These are phyloP conservation scores for Holtermanniella nyarrowii DNA, from an alignment of 768 basidiomycete species.

Conservation along the genomic window DNA sequence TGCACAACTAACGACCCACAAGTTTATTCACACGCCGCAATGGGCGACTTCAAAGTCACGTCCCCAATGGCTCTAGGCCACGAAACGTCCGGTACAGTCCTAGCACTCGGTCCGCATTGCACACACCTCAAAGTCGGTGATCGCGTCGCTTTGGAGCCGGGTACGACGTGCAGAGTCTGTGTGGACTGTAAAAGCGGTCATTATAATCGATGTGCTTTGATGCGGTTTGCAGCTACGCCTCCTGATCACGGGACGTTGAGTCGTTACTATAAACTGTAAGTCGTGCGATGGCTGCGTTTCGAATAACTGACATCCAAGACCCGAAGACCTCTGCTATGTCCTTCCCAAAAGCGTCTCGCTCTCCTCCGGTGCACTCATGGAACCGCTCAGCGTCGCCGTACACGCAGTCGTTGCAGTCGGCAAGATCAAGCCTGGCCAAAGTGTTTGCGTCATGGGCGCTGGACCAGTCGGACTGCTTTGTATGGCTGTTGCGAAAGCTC, in stretches of 20 bases:
- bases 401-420: slow-evolving; percentile 76
- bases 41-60: slow-evolving; percentile 28
- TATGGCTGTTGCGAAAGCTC: slow-evolving; percentile 91
- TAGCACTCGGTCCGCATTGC: slow-evolving; percentile 40
- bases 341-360: slow-evolving; percentile 78
- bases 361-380: slow-evolving; percentile 96
- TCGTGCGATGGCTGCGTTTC: neutral
- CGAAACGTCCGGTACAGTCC: slow-evolving; percentile 73
- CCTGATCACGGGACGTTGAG: slow-evolving; percentile 83
- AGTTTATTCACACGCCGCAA: slow-evolving; percentile 71
- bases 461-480: slow-evolving; percentile 73
- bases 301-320: slow-evolving; percentile 27
- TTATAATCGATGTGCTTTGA: slow-evolving; percentile 80
- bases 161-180: slow-evolving; percentile 72
- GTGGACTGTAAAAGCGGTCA: slow-evolving; percentile 72
- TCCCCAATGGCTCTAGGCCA: slow-evolving; percentile 73
- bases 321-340: slow-evolving; percentile 58
- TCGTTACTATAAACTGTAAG: slow-evolving; percentile 64
- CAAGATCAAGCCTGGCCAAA: slow-evolving; percentile 59
- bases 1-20: slow-evolving; percentile 47
- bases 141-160: slow-evolving; percentile 84
- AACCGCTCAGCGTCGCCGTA: slow-evolving; percentile 84
- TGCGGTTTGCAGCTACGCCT: slow-evolving; percentile 85
- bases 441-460: slow-evolving; percentile 73
- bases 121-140: slow-evolving; percentile 63